Conservation (phyloP, 805 yeast genomes). For the Kregervanrija pseudodelftensis region DNA sequence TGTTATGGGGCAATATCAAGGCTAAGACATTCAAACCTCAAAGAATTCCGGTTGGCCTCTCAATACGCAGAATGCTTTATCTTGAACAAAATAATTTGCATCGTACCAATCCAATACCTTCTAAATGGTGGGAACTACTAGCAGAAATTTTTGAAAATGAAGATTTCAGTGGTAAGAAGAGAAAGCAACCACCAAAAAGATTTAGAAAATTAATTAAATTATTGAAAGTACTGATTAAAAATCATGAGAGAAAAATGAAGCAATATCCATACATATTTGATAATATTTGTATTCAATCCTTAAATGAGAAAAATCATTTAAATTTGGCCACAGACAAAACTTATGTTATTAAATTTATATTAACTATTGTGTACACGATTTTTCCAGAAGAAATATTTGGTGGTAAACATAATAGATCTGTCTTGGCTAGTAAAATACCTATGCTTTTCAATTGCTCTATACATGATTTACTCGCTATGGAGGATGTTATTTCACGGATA, state of each 20-base stretch:
- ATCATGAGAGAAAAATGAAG: conserved; percentile 26
- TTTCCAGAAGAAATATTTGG: conserved; percentile 53
- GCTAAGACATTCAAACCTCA: background rate
- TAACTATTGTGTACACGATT: conserved; percentile 37
- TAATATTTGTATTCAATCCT: conserved; percentile 23
- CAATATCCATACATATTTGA: conserved; percentile 32
- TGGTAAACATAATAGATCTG: conserved; percentile 36
- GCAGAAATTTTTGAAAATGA: conserved; percentile 9
- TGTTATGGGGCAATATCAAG: conserved; percentile 20
- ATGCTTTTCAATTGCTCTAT: conserved; percentile 31
- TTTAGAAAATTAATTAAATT: conserved; percentile 15
- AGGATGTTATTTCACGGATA: conserved; percentile 29
- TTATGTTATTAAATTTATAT: conserved; percentile 35
- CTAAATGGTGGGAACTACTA: conserved; percentile 6
- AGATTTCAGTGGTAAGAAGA: conserved; percentile 1
- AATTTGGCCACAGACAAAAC: conserved; percentile 26
- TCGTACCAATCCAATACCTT: conserved; percentile 19
- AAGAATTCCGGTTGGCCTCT: conserved; percentile 3
- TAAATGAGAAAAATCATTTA: conserved; percentile 19
- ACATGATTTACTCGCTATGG: conserved; percentile 29
- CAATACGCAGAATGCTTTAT: conserved; percentile 21
- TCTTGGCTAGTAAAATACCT: conserved; percentile 31
- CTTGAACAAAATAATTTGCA: conserved; percentile 12
- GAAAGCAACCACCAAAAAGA: conserved; percentile 15
- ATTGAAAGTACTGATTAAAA: conserved; percentile 21